Percentiles rank a stretch among this genome's conserved stretches.
Evolutionary conservation across 108 stramenopile species (phyloP).

Genomic region (Nannochloropsis gaditana): DNA sequence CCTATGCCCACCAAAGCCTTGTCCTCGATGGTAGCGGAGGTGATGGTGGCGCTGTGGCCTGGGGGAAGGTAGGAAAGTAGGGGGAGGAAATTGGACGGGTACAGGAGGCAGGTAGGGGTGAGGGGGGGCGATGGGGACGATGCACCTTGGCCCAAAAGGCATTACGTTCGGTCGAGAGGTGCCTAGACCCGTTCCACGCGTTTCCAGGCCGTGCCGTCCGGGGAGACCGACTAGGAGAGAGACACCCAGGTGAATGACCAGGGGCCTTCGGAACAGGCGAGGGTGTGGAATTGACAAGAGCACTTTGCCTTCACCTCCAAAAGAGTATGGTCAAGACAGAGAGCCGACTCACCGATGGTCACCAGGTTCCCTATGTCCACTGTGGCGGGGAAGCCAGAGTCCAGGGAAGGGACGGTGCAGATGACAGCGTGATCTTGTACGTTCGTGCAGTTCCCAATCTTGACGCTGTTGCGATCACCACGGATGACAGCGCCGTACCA

Average conservation of each 20-base stretch:
- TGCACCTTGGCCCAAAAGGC: too few species aligned
- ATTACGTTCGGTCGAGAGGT: too few species aligned
- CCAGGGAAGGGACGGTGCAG: conserved; percentile 48
- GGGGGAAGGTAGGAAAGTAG: background rate
- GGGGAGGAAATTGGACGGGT: background rate
- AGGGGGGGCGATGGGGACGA: too few species aligned
- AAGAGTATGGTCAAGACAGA: too few species aligned
- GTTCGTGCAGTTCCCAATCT: conserved; percentile 44
- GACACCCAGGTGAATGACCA: too few species aligned
- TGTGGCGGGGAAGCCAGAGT: conserved; percentile 52
- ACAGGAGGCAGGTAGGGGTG: too few species aligned
- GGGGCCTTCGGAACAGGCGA: too few species aligned
- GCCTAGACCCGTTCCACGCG: too few species aligned
- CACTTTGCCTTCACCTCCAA: too few species aligned
- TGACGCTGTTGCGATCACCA: conserved; percentile 50
- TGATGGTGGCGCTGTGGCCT: conserved; percentile 28
- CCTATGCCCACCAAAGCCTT: conserved; percentile 40
- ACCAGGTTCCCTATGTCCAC: conserved; percentile 43
- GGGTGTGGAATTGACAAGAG: too few species aligned
- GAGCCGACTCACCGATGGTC: conserved; percentile 27
- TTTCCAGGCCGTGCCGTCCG: too few species aligned
- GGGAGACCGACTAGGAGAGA: too few species aligned
- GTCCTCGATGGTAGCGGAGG: conserved; percentile 24
- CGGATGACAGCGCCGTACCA: conserved; percentile 57
- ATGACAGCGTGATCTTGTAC: conserved; percentile 51